These are phyloP conservation scores for Botrytis byssoidea DNA, from an alignment of 2,329 filamentous ascomycete genomes.

Conservation along the genomic window DNA sequence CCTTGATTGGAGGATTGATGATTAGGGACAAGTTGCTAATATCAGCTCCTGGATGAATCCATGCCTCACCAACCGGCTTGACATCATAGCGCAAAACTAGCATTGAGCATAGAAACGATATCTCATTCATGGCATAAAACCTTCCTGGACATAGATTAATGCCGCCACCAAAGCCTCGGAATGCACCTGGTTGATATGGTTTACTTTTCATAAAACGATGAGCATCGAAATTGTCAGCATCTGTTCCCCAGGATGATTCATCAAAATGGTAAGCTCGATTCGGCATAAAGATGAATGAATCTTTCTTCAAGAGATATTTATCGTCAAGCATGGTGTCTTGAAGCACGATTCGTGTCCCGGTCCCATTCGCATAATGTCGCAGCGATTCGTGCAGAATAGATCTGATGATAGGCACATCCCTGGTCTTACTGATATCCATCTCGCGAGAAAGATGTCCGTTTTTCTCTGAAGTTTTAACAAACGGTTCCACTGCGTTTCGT, in stretches of 20 bases:
- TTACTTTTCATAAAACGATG: constrained; percentile 5
- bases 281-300: not conserved
- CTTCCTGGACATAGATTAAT: constrained; percentile 9
- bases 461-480: not conserved
- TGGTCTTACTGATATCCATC: not conserved
- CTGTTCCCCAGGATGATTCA: not conserved
- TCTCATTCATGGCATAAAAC: constrained; percentile 10
- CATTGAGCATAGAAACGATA: not conserved
- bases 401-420: not conserved
- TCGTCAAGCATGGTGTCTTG: not conserved
- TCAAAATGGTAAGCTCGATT: not conserved
- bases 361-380: not conserved
- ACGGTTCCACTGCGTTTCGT: not conserved
- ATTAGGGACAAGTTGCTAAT: not conserved
- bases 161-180: constrained; percentile 7
- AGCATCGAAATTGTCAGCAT: not conserved
- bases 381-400: not conserved
- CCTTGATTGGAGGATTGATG: not conserved
- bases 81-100: not conserved
- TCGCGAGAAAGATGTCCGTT: not conserved
- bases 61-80: not conserved
- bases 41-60: not conserved
- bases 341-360: constrained; percentile 1
- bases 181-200: not conserved
- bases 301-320: constrained; percentile 8